phyloP scores from a whole-genome alignment of 2,329 filamentous ascomycete genomes.

The Fusarium sp. region DNA sequence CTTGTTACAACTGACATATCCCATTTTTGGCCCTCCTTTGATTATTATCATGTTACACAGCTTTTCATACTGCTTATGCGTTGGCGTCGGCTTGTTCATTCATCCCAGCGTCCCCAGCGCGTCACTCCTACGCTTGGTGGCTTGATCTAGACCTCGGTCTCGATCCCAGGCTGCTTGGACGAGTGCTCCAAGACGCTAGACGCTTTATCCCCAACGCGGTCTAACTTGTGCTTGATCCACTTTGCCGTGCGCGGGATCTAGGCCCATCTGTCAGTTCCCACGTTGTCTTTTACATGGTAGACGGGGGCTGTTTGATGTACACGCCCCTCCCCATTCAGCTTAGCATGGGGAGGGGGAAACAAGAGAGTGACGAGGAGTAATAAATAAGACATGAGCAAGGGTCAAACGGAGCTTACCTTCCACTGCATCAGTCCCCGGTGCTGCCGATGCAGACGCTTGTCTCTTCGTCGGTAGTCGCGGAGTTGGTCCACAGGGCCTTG shows the following conservation, averaged over 20 bases:
- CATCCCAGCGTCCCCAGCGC: neutral
- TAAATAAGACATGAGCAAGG: conserved; percentile 8
- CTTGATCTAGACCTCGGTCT: conserved; percentile 75
- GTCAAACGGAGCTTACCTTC: conserved; percentile 56
- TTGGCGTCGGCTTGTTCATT: neutral
- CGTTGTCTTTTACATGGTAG: conserved; percentile 12
- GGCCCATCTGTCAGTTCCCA: conserved; percentile 32
- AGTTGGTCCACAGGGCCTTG: conserved; percentile 65
- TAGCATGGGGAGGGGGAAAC: conserved; percentile 10
- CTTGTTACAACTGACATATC: conserved; percentile 19
- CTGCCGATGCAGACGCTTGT: conserved; percentile 73
- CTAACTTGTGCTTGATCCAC: conserved; percentile 68
- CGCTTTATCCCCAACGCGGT: conserved; percentile 72
- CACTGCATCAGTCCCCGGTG: conserved; percentile 84
- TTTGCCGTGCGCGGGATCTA: conserved; percentile 63
- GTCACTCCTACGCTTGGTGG: conserved; percentile 25
- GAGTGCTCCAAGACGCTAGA: conserved; percentile 72
- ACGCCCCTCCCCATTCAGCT: conserved; percentile 8
- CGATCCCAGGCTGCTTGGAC: conserved; percentile 72
- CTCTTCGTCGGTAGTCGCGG: conserved; percentile 73
- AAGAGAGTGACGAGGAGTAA: conserved; percentile 17
- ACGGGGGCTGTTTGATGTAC: neutral
- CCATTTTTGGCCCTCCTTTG: neutral
- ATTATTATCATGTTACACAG: conserved; percentile 8
- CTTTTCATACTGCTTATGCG: neutral